phyloP scores from a whole-genome alignment of 768 basidiomycete genomes.

The Nidula microcarpa region DNA sequence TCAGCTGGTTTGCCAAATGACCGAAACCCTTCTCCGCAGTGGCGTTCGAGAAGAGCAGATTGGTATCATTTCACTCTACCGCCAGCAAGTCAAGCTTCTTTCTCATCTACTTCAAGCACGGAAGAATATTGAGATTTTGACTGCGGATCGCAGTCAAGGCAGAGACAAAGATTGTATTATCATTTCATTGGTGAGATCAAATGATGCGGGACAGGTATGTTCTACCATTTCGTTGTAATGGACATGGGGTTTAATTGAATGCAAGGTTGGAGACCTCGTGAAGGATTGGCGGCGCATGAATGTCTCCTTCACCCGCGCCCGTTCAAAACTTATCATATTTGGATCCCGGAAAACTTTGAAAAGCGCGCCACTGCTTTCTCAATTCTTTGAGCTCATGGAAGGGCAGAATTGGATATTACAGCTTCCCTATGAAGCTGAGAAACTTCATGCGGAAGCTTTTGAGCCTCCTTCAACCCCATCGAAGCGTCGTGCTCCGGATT shows the following conservation, averaged over 20 bases:
- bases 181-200: slow-evolving; percentile 89
- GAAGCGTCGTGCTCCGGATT: slow-evolving; percentile 4
- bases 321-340: slow-evolving; percentile 85
- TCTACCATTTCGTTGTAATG: not conserved
- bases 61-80: slow-evolving; percentile 87
- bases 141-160: slow-evolving; percentile 92
- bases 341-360: slow-evolving; percentile 82
- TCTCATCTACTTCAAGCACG: slow-evolving; percentile 55
- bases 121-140: slow-evolving; percentile 75
- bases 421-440: slow-evolving; percentile 54
- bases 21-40: slow-evolving; percentile 57
- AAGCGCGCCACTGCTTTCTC: slow-evolving; percentile 52
- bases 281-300: slow-evolving; percentile 97
- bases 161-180: slow-evolving; percentile 95
- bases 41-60: slow-evolving; percentile 72
- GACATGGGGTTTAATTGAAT: not conserved
- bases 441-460: slow-evolving; percentile 34
- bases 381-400: slow-evolving; percentile 81
- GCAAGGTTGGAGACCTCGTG: slow-evolving; percentile 84
- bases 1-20: slow-evolving; percentile 59
- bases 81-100: slow-evolving; percentile 93
- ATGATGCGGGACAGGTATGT: slow-evolving; percentile 70
- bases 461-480: slow-evolving; percentile 14
- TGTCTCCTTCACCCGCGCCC: slow-evolving; percentile 93
- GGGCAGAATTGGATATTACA: slow-evolving; percentile 64